Conservation (phyloP, 75 land plant genomes). For the Sequoia sempervirens region DNA sequence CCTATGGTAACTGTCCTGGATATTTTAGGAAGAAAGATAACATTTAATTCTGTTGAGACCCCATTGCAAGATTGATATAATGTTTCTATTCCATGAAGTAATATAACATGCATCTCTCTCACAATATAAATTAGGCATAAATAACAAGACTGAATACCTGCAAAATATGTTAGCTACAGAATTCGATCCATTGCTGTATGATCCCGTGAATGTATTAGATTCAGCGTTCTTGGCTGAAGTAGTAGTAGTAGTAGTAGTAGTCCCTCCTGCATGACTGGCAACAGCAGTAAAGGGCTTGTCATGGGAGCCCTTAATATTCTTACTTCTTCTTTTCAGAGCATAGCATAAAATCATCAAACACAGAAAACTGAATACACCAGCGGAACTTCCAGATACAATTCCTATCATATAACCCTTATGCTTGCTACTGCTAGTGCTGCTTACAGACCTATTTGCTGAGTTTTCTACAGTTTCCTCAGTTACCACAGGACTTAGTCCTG, state of each 20-base stretch:
- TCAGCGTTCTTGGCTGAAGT: neutral
- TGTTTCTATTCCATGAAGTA: neutral
- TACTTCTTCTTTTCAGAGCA: neutral
- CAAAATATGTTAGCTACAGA: neutral
- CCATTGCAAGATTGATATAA: neutral
- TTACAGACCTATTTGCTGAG: no score
- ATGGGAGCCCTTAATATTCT: neutral
- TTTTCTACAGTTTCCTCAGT: no score
- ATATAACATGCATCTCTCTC: neutral
- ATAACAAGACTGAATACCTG: neutral
- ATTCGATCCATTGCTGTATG: neutral
- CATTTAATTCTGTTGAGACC: no score
- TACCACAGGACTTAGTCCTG: slow-evolving; percentile 45
- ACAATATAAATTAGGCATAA: neutral
- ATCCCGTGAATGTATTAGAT: neutral
- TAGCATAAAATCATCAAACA: neutral
- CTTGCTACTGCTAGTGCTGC: neutral
- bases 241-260: neutral
- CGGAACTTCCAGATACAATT: neutral
- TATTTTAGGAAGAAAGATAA: neutral
- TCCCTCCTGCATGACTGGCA: neutral
- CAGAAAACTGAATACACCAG: neutral
- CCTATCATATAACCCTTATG: neutral
- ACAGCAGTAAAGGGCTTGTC: neutral
- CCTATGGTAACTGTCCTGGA: neutral